Evolutionary conservation across 768 basidiomycete genomes (phyloP).

Genomic region (Trametes coccinea): DNA sequence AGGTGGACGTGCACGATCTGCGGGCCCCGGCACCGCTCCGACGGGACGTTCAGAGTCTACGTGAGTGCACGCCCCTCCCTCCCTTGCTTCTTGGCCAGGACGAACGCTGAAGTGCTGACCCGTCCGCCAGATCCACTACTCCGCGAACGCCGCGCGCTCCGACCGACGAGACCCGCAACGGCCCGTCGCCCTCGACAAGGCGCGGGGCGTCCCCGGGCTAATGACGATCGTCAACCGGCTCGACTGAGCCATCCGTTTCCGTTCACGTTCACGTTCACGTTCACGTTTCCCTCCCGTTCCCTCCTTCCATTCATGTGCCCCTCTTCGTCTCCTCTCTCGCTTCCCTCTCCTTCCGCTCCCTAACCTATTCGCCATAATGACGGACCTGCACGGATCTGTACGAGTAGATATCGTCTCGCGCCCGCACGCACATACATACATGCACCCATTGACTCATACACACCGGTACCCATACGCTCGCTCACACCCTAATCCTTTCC

Average conservation of each 20-base stretch:
- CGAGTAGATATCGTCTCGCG: slow-evolving; percentile 9
- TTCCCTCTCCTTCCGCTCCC: not conserved
- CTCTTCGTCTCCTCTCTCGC: too few species aligned
- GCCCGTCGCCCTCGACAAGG: slow-evolving; percentile 63
- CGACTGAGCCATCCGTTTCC: slow-evolving; percentile 10
- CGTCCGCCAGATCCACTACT: slow-evolving; percentile 56
- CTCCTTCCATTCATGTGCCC: not conserved
- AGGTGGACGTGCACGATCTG: slow-evolving; percentile 70
- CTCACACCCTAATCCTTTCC: not conserved
- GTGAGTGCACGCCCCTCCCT: slow-evolving; percentile 39
- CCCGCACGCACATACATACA: not conserved
- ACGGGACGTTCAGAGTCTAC: slow-evolving; percentile 59
- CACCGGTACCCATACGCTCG: too few species aligned
- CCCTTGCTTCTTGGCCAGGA: not conserved
- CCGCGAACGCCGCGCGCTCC: slow-evolving; percentile 58
- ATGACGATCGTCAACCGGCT: slow-evolving; percentile 66
- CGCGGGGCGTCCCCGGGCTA: slow-evolving; percentile 63
- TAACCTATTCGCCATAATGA: not conserved
- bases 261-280: not conserved
- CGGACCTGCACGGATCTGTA: slow-evolving; percentile 5
- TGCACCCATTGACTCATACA: too few species aligned
- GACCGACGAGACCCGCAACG: slow-evolving; percentile 53
- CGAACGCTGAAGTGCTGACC: not conserved
- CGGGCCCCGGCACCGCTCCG: slow-evolving; percentile 48
- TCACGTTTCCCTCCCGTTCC: not conserved